Evolutionary conservation across 768 basidiomycete genomes (phyloP).

Genomic region (Tylopilus subfusipes): DNA sequence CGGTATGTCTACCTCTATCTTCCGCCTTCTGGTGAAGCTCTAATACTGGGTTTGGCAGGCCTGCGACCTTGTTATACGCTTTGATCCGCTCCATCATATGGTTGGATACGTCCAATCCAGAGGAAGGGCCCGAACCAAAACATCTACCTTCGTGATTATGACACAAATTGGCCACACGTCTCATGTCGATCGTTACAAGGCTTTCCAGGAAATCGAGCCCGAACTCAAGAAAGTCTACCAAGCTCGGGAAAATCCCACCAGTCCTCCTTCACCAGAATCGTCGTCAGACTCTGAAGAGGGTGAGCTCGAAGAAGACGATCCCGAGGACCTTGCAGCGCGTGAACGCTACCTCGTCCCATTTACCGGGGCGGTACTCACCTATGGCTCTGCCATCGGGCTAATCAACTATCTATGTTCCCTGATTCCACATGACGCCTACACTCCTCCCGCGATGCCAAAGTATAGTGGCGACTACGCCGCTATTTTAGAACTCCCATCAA

Average conservation of each 20-base stretch:
- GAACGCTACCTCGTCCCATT: slow-evolving; percentile 70
- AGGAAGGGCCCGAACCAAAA: slow-evolving; percentile 74
- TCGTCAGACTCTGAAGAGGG: slow-evolving; percentile 29
- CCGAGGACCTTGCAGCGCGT: slow-evolving; percentile 57
- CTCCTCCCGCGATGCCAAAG: slow-evolving; percentile 53
- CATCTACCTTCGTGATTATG: slow-evolving; percentile 81
- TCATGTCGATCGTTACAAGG: slow-evolving; percentile 55
- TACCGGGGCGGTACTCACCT: slow-evolving; percentile 78
- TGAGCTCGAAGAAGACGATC: slow-evolving; percentile 45
- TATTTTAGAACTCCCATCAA: slow-evolving; percentile 62
- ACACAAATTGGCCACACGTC: slow-evolving; percentile 56
- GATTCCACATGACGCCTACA: slow-evolving; percentile 70
- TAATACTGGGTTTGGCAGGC: slow-evolving; percentile 44
- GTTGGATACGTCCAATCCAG: slow-evolving; percentile 87
- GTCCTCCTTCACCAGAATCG: slow-evolving; percentile 25
- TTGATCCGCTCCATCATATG: slow-evolving; percentile 78
- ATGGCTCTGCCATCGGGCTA: slow-evolving; percentile 67
- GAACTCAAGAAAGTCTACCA: slow-evolving; percentile 64
- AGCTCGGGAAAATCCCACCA: slow-evolving; percentile 38
- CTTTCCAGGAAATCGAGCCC: slow-evolving; percentile 58
- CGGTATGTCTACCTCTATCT: slow-evolving; percentile 40
- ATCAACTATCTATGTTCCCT: slow-evolving; percentile 75
- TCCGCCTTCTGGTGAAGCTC: background rate
- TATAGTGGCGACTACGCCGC: slow-evolving; percentile 59
- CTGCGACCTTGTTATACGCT: slow-evolving; percentile 83